A percentile compares a stretch with the other conserved stretches of the same genome.
phyloP scores from a whole-genome alignment of 148 eudicot genomes.

The Spergularia marina region DNA sequence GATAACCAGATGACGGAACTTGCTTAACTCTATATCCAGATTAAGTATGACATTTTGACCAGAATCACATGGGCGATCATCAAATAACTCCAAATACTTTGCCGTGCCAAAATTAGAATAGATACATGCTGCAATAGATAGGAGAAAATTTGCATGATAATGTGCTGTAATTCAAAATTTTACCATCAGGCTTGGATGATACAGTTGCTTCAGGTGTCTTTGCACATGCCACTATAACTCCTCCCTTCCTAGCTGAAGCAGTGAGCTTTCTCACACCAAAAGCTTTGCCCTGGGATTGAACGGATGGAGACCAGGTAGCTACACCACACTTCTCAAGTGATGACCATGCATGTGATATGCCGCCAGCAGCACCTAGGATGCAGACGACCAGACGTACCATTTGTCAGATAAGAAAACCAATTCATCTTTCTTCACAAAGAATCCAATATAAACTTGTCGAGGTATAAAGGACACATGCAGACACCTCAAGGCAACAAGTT shows the following conservation, averaged over 20 bases:
- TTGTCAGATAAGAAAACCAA: slow-evolving; percentile 5
- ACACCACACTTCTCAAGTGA: slow-evolving; percentile 42
- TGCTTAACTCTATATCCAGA: background rate
- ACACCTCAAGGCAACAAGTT: background rate
- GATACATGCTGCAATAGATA: background rate
- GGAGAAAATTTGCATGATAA: background rate
- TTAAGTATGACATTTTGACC: background rate
- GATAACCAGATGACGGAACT: background rate
- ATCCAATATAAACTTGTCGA: background rate
- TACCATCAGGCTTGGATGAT: slow-evolving; percentile 51
- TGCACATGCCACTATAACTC: slow-evolving; percentile 46
- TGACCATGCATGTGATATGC: slow-evolving; percentile 36
- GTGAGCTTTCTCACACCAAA: slow-evolving; percentile 36
- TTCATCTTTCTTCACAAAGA: background rate
- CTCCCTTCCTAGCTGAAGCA: slow-evolving; percentile 36
- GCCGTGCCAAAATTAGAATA: background rate
- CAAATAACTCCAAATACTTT: background rate
- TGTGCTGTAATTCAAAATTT: slow-evolving; percentile 24
- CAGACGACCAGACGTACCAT: slow-evolving; percentile 2
- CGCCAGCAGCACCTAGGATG: slow-evolving; percentile 39
- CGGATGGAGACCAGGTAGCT: slow-evolving; percentile 27
- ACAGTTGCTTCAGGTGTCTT: slow-evolving; percentile 47
- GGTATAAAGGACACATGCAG: background rate
- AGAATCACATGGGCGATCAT: background rate
- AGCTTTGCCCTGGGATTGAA: slow-evolving; percentile 34